Evolutionary conservation across 768 basidiomycete species (phyloP), one percentile per base, ranked within the genome.

Genomic region (Boletus subparvulus): DNA sequence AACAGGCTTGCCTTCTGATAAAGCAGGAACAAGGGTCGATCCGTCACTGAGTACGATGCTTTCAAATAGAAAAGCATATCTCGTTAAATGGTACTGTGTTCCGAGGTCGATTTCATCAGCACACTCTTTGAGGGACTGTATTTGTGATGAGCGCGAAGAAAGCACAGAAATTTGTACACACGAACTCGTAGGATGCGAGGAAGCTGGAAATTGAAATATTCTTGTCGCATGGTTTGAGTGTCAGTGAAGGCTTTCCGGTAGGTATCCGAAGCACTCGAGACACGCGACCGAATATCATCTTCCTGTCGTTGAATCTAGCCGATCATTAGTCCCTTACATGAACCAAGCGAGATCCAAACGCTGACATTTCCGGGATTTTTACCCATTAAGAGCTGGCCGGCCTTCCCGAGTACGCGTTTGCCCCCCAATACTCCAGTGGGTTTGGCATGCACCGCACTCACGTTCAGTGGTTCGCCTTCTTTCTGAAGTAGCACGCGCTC

Each of bases 181-280:
- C 90, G 68, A 69, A 95, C 94, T 50, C 97, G 83, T 39, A 99
- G 74, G 55, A 98, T 91, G 62, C 94, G 88, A 52, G 97, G 97
- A 40, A 98, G 76, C 66, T 98, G 96, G 67, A 96, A 90, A 71
- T 98, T 96, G 74, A 97, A 99, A 71, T 98, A 98, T 68, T 99
- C 97, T 71, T 98, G 95, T 59, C 95, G 82, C 76, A 92, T 85
- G 6, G 85, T 77, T 70, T 98, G 94, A 13, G 90, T 92, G 60
- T 98, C 94, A 14, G 83, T 84, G 32, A 97, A 87, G 2, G 92
- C 87, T 73, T 97, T 95, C 54, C 93, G 80, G 67, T 94, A 98
- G 33, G 85, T 83, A 69, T 98, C 96, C 26, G 92, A 93, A 11
- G 90, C 85, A 45, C 77, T 76, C 8, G 92, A 94, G 80, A 98